Percentiles rank a stretch among this genome's conserved stretches.
Conservation (phyloP, 2,329 filamentous ascomycete genomes). For the Paraphaeosphaeria sporulosa region DNA sequence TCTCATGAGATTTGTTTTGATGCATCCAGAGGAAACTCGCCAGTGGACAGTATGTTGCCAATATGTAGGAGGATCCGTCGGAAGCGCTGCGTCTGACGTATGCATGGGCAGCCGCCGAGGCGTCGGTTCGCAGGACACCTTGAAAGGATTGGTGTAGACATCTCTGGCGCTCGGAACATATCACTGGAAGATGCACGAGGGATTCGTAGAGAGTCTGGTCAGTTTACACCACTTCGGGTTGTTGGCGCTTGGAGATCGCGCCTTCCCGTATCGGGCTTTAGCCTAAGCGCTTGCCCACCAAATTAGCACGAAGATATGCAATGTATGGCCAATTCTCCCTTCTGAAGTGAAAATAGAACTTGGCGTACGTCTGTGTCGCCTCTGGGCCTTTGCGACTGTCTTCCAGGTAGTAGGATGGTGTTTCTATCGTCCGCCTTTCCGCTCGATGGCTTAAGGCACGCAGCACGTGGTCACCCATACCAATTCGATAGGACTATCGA, state of each 20-base stretch:
- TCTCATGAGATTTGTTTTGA: conserved; percentile 44
- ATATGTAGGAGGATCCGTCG: conserved; percentile 44
- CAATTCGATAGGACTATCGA: neutral
- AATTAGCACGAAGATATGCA: conserved; percentile 23
- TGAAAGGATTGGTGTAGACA: conserved; percentile 35
- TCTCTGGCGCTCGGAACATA: conserved; percentile 44
- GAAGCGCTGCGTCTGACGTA: conserved; percentile 40
- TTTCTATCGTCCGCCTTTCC: neutral
- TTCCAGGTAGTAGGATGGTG: conserved; percentile 6
- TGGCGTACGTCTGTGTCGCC: conserved; percentile 41
- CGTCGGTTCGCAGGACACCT: conserved; percentile 36
- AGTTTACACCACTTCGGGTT: conserved; percentile 40
- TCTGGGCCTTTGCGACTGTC: neutral
- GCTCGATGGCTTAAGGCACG: neutral
- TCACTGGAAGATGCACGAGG: conserved; percentile 33
- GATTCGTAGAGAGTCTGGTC: conserved; percentile 30
- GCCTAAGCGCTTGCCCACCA: conserved; percentile 39
- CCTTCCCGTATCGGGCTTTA: conserved; percentile 28
- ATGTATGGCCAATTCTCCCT: conserved; percentile 30
- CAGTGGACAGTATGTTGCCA: conserved; percentile 40
- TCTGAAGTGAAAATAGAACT: conserved; percentile 36
- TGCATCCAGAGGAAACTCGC: conserved; percentile 31
- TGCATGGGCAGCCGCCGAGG: conserved; percentile 47
- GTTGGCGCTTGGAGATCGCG: conserved; percentile 37
- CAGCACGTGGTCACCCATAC: neutral